A percentile compares a stretch with the other conserved stretches of the same genome.
phyloP scores from a whole-genome alignment of 176 grass and related monocot species.

The Rhynchospora breviuscula region DNA sequence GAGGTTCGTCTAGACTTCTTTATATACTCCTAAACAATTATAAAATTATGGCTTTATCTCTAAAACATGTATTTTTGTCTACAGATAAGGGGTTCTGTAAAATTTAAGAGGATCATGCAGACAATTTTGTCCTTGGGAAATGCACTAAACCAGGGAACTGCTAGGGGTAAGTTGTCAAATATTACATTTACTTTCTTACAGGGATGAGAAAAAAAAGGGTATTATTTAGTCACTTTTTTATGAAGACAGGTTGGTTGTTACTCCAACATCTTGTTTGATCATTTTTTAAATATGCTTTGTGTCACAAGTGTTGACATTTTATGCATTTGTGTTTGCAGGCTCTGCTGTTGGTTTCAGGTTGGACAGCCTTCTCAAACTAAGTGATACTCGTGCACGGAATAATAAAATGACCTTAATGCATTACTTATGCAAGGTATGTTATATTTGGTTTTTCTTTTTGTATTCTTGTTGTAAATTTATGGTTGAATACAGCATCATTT shows the following conservation, averaged over 20 bases:
- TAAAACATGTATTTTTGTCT: conserved; percentile 31
- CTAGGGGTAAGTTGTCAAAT: conserved; percentile 67
- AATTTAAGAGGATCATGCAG: conserved; percentile 99
- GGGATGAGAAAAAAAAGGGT: not conserved
- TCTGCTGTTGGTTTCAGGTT: conserved; percentile 98
- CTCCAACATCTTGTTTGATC: conserved; percentile 19
- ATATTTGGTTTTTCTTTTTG: conserved; percentile 14
- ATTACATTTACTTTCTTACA: not conserved
- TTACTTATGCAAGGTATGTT: conserved; percentile 90
- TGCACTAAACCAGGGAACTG: conserved; percentile 98
- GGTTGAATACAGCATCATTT: not conserved
- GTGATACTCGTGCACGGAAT: conserved; percentile 89
- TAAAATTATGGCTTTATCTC: conserved; percentile 1
- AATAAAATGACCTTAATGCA: conserved; percentile 99
- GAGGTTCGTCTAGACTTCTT: conserved; percentile 41
- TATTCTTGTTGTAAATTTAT: not conserved
- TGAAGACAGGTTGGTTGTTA: not conserved
- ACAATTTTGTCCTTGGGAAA: conserved; percentile 99
- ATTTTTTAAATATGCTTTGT: not conserved
- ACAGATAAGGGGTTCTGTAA: conserved; percentile 85
- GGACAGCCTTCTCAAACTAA: conserved; percentile 97
- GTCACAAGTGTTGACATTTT: not conserved
- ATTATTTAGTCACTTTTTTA: not conserved
- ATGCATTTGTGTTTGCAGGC: conserved; percentile 38
- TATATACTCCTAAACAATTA: conserved; percentile 25